These are phyloP conservation scores for Arabidopsis lyrata DNA, from an alignment of 441 rosid species.

Conservation along the genomic window DNA sequence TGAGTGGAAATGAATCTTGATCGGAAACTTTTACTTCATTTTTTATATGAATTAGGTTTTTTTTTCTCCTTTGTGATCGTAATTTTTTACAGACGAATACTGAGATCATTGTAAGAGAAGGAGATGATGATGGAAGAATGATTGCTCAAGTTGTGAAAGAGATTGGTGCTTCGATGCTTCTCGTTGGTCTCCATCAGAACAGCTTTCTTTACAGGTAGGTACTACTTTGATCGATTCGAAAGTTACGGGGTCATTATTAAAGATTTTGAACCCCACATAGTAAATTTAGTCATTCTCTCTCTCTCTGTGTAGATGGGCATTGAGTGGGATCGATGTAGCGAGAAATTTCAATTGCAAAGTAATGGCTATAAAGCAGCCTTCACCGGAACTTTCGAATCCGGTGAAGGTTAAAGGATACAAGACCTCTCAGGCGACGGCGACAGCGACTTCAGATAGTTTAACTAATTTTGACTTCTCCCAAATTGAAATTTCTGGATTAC, in stretches of 20 bases:
- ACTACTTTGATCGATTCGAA: conserved; percentile 24
- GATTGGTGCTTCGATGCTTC: conserved; percentile 81
- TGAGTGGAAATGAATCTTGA: conserved; percentile 37
- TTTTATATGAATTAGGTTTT: neutral
- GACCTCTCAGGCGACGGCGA: conserved; percentile 9
- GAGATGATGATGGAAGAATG: conserved; percentile 71
- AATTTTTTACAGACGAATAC: conserved; percentile 51
- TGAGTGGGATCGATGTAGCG: conserved; percentile 55
- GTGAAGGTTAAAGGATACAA: conserved; percentile 37
- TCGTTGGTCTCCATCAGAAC: conserved; percentile 85
- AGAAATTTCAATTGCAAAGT: conserved; percentile 69
- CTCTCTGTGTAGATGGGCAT: conserved; percentile 60
- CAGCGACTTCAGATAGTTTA: conserved; percentile 46
- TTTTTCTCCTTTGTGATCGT: neutral
- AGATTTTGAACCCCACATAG: neutral
- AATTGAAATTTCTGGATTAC: conserved; percentile 65
- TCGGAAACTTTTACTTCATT: neutral
- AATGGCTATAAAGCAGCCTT: conserved; percentile 72
- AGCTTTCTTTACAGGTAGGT: conserved; percentile 98
- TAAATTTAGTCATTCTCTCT: neutral
- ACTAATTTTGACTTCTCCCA: conserved; percentile 83
- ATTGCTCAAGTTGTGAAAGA: conserved; percentile 72
- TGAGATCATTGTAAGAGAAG: conserved; percentile 88
- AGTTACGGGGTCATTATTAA: conserved; percentile 20
- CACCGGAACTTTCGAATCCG: conserved; percentile 29